Evolutionary conservation across 345 rosid species (phyloP), one percentile per base, ranked within the genome.

Genomic region (Excoecaria agallocha): DNA sequence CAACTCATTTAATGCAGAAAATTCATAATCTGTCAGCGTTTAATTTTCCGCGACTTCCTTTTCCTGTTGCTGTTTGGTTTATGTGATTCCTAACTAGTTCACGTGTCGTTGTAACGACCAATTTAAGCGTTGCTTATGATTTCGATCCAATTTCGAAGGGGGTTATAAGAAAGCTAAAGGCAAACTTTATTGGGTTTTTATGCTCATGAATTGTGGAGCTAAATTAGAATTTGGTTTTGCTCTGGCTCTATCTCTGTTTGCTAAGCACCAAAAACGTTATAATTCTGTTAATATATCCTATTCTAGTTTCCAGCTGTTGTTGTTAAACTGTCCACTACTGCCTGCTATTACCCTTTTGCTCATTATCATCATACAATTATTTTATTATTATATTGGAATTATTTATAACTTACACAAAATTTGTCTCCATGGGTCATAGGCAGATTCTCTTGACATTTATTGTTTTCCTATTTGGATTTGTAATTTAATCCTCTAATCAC

Each of bases 231-330:
- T 61, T 37, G 16, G 3, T 22, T 24, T 5, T 59, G 64, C 64
- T 61, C 68, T 43, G 13, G 16, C 24, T 64, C 68, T 64, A 17
- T 64, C 68, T 64, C 49, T 66, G 48, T 72, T 68, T 78, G 82
- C n/a, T n/a, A n/a, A n/a, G n/a, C n/a, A n/a, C n/a, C n/a, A n/a
- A n/a, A n/a, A n/a, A n/a, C 52, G 76, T 55, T 63, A 66, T 35
- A 62, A 61, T 74, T 78, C 80, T 80, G 83, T 69, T 74, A 77
- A 55, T 54, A 74, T 76, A 81, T 74, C 69, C 78, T 76, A 39
- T 69, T 73, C 24, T 45, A 35, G 57, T 73, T 75, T 62, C 83
- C 74, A 77, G 82, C 80, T 83, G 79, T 75, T 77, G n/a, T n/a
- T n/a, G 9, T 63, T 39, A 74, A 70, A 1, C 74, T 56, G 73